Evolutionary conservation across 257 asterid species (phyloP), one percentile per base, ranked within the genome.

Genomic region (Primulina eburnea): DNA sequence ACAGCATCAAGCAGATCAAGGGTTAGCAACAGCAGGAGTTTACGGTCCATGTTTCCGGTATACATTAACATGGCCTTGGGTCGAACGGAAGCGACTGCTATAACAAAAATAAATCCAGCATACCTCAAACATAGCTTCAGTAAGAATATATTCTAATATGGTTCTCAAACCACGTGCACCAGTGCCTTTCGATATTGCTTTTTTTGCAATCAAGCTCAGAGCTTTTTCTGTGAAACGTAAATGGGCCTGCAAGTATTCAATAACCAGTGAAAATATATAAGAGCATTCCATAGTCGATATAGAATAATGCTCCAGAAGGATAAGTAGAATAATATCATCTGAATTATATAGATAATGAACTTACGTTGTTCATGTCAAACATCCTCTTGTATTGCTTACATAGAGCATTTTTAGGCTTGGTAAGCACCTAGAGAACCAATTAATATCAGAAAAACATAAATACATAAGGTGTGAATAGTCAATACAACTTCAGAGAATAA

Each of bases 161-260:
- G 98, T 82, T 83, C 98, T 85, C 81, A 92, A 82, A 71, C 98
- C 98, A 73, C 98, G 95, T 9, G 97, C 98, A 66, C 98, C 98
- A 8, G 96, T 92, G 75, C 82, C 88, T 76, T 72, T 89, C 30
- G 86, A 82, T 71, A 88, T 85, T 55, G 96, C 98, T 81, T 87
- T 84, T 79, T 84, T 81, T 5, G 98, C 97, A 76, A 92, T 86
- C 76, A 86, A 79, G 78, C 81, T 84, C 78, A 90, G 71, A 61
- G 96, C 95, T 64, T 74, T 59, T 14, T 88, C 86, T 30, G 92
- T 83, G 80, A 90, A 90, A 56, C 83, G 85, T 73, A 90, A 81
- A 80, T 82, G 79, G 72, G 79, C 98, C 96, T 89, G 87, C 58
- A 29, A 71, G 16, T 9, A 68, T 63, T 34, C 33, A 66, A 18